phyloP scores from a whole-genome alignment of 768 basidiomycete species.

The Ramaria sp. region DNA sequence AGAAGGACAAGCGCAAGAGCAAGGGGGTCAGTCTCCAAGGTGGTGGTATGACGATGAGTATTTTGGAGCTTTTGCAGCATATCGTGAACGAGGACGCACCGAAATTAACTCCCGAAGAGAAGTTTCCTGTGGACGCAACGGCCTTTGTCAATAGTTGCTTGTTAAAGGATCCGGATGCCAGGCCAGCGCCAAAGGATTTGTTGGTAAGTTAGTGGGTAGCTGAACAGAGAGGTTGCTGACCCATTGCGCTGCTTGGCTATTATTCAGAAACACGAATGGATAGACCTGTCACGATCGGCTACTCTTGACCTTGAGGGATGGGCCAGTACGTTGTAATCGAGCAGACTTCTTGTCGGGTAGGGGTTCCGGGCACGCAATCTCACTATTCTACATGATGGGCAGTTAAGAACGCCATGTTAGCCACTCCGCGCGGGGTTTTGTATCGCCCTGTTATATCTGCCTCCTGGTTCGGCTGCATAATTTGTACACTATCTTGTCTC shows the following conservation, averaged over 20 bases:
- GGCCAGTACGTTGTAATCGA: constrained; percentile 58
- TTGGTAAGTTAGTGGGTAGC: constrained; percentile 38
- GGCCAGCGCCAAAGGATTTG: constrained; percentile 83
- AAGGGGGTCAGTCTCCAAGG: constrained; percentile 90
- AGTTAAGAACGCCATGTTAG: background rate
- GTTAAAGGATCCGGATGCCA: constrained; percentile 75
- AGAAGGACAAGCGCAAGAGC: constrained; percentile 80
- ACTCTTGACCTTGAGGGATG: constrained; percentile 68
- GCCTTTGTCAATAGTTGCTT: constrained; percentile 85
- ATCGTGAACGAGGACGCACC: constrained; percentile 99
- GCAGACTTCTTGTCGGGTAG: background rate
- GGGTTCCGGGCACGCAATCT: background rate
- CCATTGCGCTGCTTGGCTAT: background rate
- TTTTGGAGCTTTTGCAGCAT: constrained; percentile 91
- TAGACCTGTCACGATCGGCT: constrained; percentile 48
- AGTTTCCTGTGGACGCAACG: constrained; percentile 65
- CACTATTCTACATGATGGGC: background rate
- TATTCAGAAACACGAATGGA: constrained; percentile 62
- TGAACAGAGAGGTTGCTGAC: background rate
- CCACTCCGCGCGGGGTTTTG: background rate
- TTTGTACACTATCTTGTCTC: background rate
- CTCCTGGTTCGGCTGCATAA: background rate
- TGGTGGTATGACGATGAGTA: constrained; percentile 96
- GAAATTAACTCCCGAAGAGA: constrained; percentile 62
- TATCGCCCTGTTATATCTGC: background rate